Evolutionary conservation across 2,329 filamentous ascomycete genomes (phyloP), one percentile per base, ranked within the genome.

Genomic region (Rhynchosporium graminicola): DNA sequence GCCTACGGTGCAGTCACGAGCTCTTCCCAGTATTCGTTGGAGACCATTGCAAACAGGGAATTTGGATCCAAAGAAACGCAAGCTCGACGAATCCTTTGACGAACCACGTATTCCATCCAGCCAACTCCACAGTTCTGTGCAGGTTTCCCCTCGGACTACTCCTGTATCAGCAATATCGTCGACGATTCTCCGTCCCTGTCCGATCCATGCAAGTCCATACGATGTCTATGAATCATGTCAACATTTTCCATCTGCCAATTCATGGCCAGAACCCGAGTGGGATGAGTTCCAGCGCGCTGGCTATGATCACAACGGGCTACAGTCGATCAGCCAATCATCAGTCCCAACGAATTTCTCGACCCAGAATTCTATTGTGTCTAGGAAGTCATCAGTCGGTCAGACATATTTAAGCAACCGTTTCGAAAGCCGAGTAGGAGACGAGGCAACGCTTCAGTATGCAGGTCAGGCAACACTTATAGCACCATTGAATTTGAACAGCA

Each of bases 121-220:
- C 13, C 55, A 45, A 4, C 50, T 33, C 33, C 61, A 59, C n/a
- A 46, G 61, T 20, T 64, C 63, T 28, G 47, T 62, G 9, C 66
- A 65, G 36, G 59, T 63, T 1, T 67, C 67, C 28, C 59, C 59
- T 51, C 55, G 62, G 42, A 60, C 63, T 3, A 62, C 40, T 36
- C 54, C 58, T n/a, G 15, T 31, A 12, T 48, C 61, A 43, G 47
- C 48, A 15, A 13, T n/a, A 33, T 28, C 4, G 28, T 28, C 38
- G n/a, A 40, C 29, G 13, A 4, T 9, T 1, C 12, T 15, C 20
- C 10, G 20, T 46, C 12, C 46, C 3, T 43, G 42, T 46, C 56
- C 29, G 6, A 57, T 50, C 6, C 15, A 26, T 7, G 29, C 26
- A n/a, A 36, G 45, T 26, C 31, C 33, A 12, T 54, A 43, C 7